phyloP scores from a whole-genome alignment of 2,329 filamentous ascomycete genomes.

The Dissoconium aciculare region DNA sequence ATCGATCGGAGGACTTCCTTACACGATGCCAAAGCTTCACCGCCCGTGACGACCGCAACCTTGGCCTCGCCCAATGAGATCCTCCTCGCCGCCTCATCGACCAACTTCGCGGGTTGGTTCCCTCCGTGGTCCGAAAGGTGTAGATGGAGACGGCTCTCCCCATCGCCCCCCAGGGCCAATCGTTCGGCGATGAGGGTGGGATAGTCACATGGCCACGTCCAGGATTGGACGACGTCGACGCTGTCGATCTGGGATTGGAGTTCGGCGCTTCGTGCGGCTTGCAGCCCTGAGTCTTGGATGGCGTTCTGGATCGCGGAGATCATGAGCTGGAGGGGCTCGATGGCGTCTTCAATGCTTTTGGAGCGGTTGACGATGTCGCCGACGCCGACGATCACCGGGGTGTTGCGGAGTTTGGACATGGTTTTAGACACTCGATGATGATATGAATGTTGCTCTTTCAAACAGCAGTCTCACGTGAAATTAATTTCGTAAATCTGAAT shows the following conservation, averaged over 20 bases:
- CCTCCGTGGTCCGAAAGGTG: conserved; percentile 46
- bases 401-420: conserved; percentile 7
- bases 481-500: too few relatives aligned
- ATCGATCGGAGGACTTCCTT: too few relatives aligned
- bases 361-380: conserved; percentile 47
- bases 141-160: conserved; percentile 29
- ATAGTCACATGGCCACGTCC: conserved; percentile 52
- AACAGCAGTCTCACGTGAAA: too few relatives aligned
- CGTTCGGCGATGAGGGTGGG: conserved; percentile 38
- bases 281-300: conserved; percentile 34
- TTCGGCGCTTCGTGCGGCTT: conserved; percentile 13
- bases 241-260: conserved; percentile 40
- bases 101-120: conserved; percentile 45
- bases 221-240: conserved; percentile 44
- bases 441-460: too few relatives aligned
- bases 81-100: conserved; percentile 48
- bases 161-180: conserved; percentile 29
- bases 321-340: conserved; percentile 47
- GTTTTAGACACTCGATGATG: too few relatives aligned
- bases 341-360: conserved; percentile 35
- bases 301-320: conserved; percentile 39
- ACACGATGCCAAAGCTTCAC: conserved; percentile 49
- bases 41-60: conserved; percentile 46
- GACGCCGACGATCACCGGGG: conserved; percentile 47
- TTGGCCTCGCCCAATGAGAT: conserved; percentile 40